Base-by-base conservation (phyloP, 208 protist species). In the Naegleria gruberi region DNA sequence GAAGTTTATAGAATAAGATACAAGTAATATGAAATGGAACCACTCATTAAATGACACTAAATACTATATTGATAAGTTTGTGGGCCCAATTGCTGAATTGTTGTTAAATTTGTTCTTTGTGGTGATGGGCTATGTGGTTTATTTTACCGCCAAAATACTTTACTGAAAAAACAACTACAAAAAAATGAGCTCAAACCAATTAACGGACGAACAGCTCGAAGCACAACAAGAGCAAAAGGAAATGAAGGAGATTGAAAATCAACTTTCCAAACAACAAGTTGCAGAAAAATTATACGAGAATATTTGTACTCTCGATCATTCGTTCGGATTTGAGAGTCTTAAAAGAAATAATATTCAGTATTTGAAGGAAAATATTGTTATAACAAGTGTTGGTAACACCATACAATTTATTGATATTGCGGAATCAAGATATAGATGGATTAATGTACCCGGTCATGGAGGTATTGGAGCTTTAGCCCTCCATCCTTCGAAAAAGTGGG, bases 401-500 rank as follows among this genome's bases (percentile, higher is more conserved):
- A 83, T 89, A 12, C 45, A 90, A 19, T 87, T 84, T 43, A 65
- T 74, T 45, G n/a, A 85, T n/a, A 42, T 81, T 12, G 26, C 30
- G 37, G 26, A 55, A 4, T 8, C 4, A 45, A 37, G 15, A 41
- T 47, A 65, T 89, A 1, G 74, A n/a, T 82, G 55, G 82, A 34
- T 45, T 34, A 30, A 34, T 82, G 10, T 40, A 47, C 41, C 10
- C 26, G 74, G 57, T 0, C 19, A 19, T 40, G 89, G 57, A 37
- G 77, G 65, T 47, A 37, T 90, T 1, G 89, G 82, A 51, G 73
- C 81, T 5, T 5, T 90, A n/a, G 74, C 44, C 17, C 43, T 85
- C n/a, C 96, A 97, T 88, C 96, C 96, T 34, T 92, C 92, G 40
- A 91, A 91, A 4, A 51, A 57, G 83, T 97, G 88, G 82, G 96